Percentiles rank a stretch among this genome's conserved stretches.
Conservation (phyloP, 83 land plant species). For the Larix sibirica region DNA sequence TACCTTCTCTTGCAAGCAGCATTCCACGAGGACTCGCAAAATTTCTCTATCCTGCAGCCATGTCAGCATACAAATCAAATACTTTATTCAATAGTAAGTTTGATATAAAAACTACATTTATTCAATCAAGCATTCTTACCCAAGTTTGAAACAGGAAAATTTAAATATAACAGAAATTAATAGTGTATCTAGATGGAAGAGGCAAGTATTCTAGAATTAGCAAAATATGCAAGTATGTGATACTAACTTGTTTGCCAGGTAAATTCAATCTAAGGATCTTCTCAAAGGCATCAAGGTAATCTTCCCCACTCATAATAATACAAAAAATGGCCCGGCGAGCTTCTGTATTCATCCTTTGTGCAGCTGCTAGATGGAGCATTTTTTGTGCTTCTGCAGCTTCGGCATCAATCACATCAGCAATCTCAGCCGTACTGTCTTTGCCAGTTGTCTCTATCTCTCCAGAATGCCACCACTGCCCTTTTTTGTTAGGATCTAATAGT, state of each 20-base stretch:
- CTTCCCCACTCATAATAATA: slow-evolving; percentile 96
- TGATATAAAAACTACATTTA: neutral
- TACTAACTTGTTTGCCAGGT: slow-evolving; percentile 85
- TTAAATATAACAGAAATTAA: neutral
- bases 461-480: slow-evolving; percentile 99
- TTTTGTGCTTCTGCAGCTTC: slow-evolving; percentile 86
- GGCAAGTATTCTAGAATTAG: neutral
- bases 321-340: slow-evolving; percentile 88
- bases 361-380: slow-evolving; percentile 90
- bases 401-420: slow-evolving; percentile 59
- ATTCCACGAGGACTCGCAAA: slow-evolving; percentile 88
- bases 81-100: neutral
- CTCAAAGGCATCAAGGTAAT: slow-evolving; percentile 96
- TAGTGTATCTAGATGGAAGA: neutral
- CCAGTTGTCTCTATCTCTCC: slow-evolving; percentile 35
- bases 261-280: slow-evolving; percentile 91
- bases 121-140: neutral
- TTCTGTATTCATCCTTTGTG: slow-evolving; percentile 98
- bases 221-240: neutral
- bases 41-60: slow-evolving; percentile 92
- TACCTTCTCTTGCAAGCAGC: slow-evolving; percentile 92
- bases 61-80: slow-evolving; percentile 10
- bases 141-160: neutral
- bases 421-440: slow-evolving; percentile 38
- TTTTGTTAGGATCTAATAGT: slow-evolving; percentile 89